These are phyloP conservation scores for Podaxis rugospora DNA, from an alignment of 768 basidiomycete species.

Conservation along the genomic window DNA sequence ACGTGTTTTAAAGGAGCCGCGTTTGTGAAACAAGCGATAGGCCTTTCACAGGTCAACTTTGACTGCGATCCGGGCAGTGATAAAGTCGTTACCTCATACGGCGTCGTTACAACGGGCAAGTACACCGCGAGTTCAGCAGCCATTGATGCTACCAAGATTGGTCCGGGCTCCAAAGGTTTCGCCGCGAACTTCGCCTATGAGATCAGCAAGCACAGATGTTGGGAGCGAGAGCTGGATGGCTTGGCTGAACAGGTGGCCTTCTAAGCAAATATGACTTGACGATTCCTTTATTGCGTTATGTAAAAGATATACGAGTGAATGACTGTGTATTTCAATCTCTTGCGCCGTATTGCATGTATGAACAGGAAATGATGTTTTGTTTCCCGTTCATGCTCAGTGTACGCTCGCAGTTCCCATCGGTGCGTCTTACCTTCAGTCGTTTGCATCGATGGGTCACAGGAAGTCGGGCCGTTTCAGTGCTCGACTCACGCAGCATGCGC, in stretches of 20 bases:
- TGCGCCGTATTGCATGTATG: no score
- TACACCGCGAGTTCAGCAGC: constrained; percentile 36
- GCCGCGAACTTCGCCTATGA: constrained; percentile 54
- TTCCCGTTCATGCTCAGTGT: no score
- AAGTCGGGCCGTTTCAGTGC: no score
- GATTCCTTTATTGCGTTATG: no score
- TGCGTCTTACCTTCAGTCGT: no score
- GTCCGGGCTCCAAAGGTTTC: constrained; percentile 46
- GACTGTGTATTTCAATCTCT: no score
- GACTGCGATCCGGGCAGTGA: constrained; percentile 26
- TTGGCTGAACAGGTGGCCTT: constrained; percentile 48
- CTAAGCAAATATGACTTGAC: constrained; percentile 14
- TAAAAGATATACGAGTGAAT: no score
- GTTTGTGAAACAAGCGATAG: constrained; percentile 43
- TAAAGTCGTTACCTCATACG: constrained; percentile 52
- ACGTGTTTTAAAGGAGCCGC: constrained; percentile 32
- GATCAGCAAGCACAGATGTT: constrained; percentile 66
- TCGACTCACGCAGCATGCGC: no score
- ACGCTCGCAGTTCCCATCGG: no score
- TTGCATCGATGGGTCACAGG: no score
- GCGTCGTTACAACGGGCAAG: constrained; percentile 58
- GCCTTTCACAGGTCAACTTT: constrained; percentile 43
- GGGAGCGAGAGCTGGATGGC: constrained; percentile 56
- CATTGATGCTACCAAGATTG: constrained; percentile 40
- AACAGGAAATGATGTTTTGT: no score